Conservation (phyloP, 805 yeast genomes). For the Candida nanaspora region DNA sequence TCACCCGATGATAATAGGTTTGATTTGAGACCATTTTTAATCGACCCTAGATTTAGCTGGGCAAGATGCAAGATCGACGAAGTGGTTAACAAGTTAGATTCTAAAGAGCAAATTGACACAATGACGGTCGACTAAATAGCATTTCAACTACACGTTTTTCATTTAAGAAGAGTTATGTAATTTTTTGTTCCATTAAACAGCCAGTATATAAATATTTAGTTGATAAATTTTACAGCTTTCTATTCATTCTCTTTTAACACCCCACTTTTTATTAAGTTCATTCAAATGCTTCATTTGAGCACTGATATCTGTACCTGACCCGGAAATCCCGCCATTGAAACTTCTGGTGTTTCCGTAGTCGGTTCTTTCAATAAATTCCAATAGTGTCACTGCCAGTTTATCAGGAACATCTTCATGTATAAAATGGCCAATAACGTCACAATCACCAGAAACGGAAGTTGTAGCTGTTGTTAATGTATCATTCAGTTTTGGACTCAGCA, state of each 20-base stretch:
- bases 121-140: slow-evolving; percentile 37
- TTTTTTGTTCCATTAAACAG: too few species aligned
- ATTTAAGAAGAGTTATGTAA: too few species aligned
- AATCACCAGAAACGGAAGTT: slow-evolving; percentile 16
- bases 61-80: slow-evolving; percentile 85
- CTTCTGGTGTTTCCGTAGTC: slow-evolving; percentile 15
- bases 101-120: slow-evolving; percentile 27
- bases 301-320: slow-evolving; percentile 21
- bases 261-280: slow-evolving; percentile 26
- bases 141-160: too few species aligned
- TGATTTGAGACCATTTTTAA: slow-evolving; percentile 92
- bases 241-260: slow-evolving; percentile 13
- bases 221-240: neutral
- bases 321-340: slow-evolving; percentile 30
- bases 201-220: too few species aligned
- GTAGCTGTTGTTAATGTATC: slow-evolving; percentile 20
- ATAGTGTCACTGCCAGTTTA: slow-evolving; percentile 51
- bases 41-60: slow-evolving; percentile 84
- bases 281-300: slow-evolving; percentile 22
- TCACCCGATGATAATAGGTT: slow-evolving; percentile 97
- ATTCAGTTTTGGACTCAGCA: slow-evolving; percentile 10
- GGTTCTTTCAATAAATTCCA: slow-evolving; percentile 43
- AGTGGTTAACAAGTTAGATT: slow-evolving; percentile 53
- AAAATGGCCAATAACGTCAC: slow-evolving; percentile 75
- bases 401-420: slow-evolving; percentile 87